These are phyloP conservation scores for Colletotrichum simmondsii DNA, from an alignment of 2,329 filamentous ascomycete genomes.

Conservation along the genomic window DNA sequence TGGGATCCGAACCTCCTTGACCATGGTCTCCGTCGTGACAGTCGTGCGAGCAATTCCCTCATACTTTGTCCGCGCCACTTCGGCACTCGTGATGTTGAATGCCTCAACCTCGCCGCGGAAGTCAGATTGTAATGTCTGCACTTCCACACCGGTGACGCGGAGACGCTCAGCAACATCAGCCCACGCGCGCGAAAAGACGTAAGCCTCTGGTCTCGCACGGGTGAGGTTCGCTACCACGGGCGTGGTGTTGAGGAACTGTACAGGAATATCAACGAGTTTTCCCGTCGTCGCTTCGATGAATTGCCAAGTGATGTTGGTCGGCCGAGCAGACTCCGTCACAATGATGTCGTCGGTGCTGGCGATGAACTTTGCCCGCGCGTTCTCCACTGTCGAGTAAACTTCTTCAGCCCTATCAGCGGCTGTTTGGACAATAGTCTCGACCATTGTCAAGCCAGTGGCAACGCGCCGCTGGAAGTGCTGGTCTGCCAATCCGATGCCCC, in stretches of 20 bases:
- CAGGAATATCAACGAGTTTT: constrained; percentile 39
- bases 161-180: constrained; percentile 41
- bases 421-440: constrained; percentile 41
- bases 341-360: constrained; percentile 40
- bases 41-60: constrained; percentile 41
- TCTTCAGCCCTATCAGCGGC: constrained; percentile 41
- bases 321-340: constrained; percentile 40
- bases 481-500: constrained; percentile 43
- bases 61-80: constrained; percentile 38
- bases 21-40: constrained; percentile 35
- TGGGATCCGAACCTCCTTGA: constrained; percentile 38
- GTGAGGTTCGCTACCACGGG: constrained; percentile 41
- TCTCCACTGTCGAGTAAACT: constrained; percentile 40
- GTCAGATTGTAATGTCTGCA: constrained; percentile 36
- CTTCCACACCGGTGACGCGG: constrained; percentile 38
- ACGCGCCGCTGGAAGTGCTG: constrained; percentile 45
- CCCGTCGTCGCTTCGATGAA: constrained; percentile 43
- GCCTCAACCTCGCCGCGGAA: constrained; percentile 43
- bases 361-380: constrained; percentile 41
- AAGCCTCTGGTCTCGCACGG: constrained; percentile 42
- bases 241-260: constrained; percentile 44
- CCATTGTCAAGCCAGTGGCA: constrained; percentile 41
- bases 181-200: constrained; percentile 44
- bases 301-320: constrained; percentile 36
- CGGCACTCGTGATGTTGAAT: constrained; percentile 38